Conservation (phyloP, 2,329 filamentous ascomycete genomes). For the Aspergillus floridensis region DNA sequence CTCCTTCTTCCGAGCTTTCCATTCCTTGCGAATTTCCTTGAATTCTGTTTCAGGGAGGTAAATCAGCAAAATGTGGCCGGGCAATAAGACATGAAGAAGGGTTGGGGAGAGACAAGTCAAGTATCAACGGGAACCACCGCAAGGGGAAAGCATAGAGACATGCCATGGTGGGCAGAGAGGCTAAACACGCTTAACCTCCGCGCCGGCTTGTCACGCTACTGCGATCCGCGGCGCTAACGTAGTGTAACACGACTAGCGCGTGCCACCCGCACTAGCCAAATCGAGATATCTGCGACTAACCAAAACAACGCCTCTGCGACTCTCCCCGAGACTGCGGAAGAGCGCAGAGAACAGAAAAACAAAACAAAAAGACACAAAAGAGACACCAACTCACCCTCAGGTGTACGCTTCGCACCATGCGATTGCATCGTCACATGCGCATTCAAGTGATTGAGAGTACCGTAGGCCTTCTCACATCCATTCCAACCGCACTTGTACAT, state of each 20-base stretch:
- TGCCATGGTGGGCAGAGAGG: background rate
- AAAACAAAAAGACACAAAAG: too few species aligned
- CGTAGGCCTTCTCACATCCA: constrained; percentile 97
- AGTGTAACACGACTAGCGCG: constrained; percentile 49
- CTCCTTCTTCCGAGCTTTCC: constrained; percentile 99
- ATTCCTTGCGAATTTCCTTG: constrained; percentile 98
- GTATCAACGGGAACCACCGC: constrained; percentile 7
- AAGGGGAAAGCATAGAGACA: constrained; percentile 16
- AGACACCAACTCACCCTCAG: constrained; percentile 72
- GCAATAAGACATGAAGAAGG: background rate
- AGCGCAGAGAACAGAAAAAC: constrained; percentile 7
- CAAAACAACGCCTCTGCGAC: constrained; percentile 17
- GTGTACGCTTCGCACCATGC: constrained; percentile 89
- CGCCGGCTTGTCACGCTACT: constrained; percentile 51
- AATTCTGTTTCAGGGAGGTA: constrained; percentile 64
- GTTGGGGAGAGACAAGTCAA: constrained; percentile 5
- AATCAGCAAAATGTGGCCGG: constrained; percentile 17
- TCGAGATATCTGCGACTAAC: constrained; percentile 37
- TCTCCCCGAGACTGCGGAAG: constrained; percentile 17
- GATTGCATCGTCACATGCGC: constrained; percentile 99
- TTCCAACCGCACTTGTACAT: constrained; percentile 99
- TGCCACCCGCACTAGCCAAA: constrained; percentile 40
- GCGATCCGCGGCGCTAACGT: constrained; percentile 52
- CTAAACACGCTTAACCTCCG: constrained; percentile 43
- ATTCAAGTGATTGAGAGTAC: constrained; percentile 94